phyloP scores from a whole-genome alignment of 2,329 filamentous ascomycete genomes.

The Incumbomyces delicatus region DNA sequence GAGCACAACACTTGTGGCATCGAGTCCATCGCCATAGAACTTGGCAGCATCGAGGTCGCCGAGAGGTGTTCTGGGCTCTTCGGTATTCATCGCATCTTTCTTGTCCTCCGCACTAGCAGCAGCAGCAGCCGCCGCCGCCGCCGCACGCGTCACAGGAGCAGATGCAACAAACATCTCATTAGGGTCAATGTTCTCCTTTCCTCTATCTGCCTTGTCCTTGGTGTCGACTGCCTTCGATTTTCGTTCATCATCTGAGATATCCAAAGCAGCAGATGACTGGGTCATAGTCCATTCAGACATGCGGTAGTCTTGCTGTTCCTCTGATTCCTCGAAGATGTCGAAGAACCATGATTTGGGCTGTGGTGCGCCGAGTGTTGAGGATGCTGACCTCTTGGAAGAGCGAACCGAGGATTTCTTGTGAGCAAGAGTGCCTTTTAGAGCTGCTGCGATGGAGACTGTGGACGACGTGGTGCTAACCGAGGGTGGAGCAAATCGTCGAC shows the following conservation, averaged over 20 bases:
- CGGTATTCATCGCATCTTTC: conserved; percentile 30
- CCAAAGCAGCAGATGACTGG: conserved; percentile 69
- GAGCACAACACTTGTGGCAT: conserved; percentile 52
- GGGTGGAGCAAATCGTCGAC: conserved; percentile 64
- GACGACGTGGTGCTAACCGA: conserved; percentile 46
- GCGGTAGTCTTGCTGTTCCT: conserved; percentile 84
- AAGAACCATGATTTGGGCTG: conserved; percentile 67
- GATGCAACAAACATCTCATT: conserved; percentile 24
- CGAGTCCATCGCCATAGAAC: conserved; percentile 57
- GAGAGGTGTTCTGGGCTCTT: conserved; percentile 57
- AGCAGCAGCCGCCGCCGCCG: conserved; percentile 19
- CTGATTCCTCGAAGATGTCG: conserved; percentile 85
- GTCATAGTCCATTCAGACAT: conserved; percentile 54
- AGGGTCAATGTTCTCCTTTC: conserved; percentile 92
- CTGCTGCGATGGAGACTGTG: conserved; percentile 77
- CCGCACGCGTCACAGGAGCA: conserved; percentile 49
- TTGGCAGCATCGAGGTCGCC: conserved; percentile 58
- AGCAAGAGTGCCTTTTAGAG: conserved; percentile 63
- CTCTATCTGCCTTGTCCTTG: conserved; percentile 40
- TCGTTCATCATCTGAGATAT: conserved; percentile 78
- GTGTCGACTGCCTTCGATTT: conserved; percentile 32
- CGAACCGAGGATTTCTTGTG: conserved; percentile 9
- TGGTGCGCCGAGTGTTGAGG: conserved; percentile 47
- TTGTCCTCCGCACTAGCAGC: conserved; percentile 10
- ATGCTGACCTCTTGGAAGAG: conserved; percentile 23